These are phyloP conservation scores for Trametes maxima DNA, from an alignment of 768 basidiomycete species.

Conservation along the genomic window DNA sequence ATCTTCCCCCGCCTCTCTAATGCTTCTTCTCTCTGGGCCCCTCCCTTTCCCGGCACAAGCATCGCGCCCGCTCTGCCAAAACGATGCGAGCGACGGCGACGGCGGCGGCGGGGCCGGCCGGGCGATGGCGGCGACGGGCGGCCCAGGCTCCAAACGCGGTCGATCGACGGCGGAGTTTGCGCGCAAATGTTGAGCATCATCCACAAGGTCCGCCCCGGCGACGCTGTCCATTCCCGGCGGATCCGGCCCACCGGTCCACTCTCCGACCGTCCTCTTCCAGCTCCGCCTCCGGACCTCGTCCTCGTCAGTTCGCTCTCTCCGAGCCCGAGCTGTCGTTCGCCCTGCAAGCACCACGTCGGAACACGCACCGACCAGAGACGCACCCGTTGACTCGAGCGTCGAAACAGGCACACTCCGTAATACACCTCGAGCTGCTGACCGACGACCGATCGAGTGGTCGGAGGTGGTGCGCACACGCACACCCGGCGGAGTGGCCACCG, in stretches of 20 bases:
- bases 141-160: background rate
- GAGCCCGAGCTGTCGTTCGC: too few species aligned
- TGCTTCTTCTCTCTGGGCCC: background rate
- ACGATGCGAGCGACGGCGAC: background rate
- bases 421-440: too few species aligned
- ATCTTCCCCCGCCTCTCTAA: background rate
- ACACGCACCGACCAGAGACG: too few species aligned
- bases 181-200: slow-evolving; percentile 4
- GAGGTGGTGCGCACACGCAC: too few species aligned
- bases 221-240: slow-evolving; percentile 2
- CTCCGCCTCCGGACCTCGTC: background rate
- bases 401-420: too few species aligned
- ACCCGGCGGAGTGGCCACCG: background rate
- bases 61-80: background rate
- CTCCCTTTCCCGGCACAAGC: background rate
- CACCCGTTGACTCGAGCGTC: too few species aligned
- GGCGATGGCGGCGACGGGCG: background rate
- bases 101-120: too few species aligned
- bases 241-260: background rate
- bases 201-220: slow-evolving; percentile 7
- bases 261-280: background rate
- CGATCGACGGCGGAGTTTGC: slow-evolving; percentile 2
- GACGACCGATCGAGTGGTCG: too few species aligned
- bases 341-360: too few species aligned
- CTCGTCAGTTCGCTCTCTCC: too few species aligned